Evolutionary conservation across 257 asterid genomes (phyloP).

Genomic region (Primulina huaijiensis): DNA sequence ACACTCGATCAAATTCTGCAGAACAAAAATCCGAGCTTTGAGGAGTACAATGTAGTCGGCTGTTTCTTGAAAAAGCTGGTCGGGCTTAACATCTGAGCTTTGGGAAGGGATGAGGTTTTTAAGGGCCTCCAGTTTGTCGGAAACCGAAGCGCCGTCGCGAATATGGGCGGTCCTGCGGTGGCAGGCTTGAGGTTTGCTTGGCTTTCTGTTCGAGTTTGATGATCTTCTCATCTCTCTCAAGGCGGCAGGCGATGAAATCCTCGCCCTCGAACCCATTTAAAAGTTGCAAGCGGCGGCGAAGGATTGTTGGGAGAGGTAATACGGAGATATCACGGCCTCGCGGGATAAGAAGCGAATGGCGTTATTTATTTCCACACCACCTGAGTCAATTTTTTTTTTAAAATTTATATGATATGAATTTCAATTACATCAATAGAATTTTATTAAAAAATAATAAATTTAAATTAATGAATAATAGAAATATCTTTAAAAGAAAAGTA

Average conservation of each 20-base stretch:
- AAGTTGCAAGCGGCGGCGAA: conserved; percentile 12
- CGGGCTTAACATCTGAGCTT: conserved; percentile 39
- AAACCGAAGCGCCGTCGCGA: conserved; percentile 30
- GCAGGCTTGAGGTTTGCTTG: conserved; percentile 27
- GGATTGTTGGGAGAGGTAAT: neutral
- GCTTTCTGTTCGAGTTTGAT: conserved; percentile 24
- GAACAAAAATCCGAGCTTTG: conserved; percentile 60
- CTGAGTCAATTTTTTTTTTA: too few species aligned
- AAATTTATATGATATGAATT: neutral
- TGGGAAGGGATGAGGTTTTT: conserved; percentile 56
- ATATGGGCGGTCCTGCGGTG: conserved; percentile 18
- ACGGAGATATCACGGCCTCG: conserved; percentile 15
- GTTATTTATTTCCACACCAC: conserved; percentile 4
- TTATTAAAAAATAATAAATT: too few species aligned
- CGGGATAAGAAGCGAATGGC: conserved; percentile 34
- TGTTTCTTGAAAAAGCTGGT: conserved; percentile 65
- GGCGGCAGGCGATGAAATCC: conserved; percentile 26
- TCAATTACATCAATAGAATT: neutral
- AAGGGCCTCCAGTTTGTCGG: conserved; percentile 73
- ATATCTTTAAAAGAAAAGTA: too few species aligned
- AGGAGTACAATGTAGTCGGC: conserved; percentile 73
- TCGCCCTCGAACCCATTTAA: conserved; percentile 52
- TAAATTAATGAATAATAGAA: too few species aligned
- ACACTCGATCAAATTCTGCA: conserved; percentile 69
- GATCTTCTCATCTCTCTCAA: conserved; percentile 35